phyloP scores from a whole-genome alignment of 768 basidiomycete species.

The Lentinula boryana region DNA sequence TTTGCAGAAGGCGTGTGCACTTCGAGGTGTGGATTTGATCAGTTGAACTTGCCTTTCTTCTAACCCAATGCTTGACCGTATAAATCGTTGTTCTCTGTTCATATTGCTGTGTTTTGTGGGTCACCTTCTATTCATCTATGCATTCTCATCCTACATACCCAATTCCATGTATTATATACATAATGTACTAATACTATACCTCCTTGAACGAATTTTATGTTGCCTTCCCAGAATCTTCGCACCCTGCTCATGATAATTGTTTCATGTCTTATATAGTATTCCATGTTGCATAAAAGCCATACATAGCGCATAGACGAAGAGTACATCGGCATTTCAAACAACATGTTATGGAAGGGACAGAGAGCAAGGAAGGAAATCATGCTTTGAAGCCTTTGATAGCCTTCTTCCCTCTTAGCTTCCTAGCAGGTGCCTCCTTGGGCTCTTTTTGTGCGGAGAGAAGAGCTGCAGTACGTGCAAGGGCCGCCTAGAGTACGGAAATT shows the following conservation, averaged over 20 bases:
- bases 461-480: slow-evolving; percentile 72
- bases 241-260: background rate
- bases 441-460: slow-evolving; percentile 64
- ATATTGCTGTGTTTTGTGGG: no score
- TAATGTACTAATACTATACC: no score
- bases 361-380: background rate
- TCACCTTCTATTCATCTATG: no score
- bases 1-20: slow-evolving; percentile 11
- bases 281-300: background rate
- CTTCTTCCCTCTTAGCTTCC: slow-evolving; percentile 74
- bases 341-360: background rate
- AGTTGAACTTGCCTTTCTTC: background rate
- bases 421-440: slow-evolving; percentile 59
- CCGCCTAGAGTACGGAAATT: slow-evolving; percentile 39
- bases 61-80: background rate
- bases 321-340: background rate
- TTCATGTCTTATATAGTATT: background rate
- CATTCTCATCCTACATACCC: no score
- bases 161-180: no score
- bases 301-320: background rate
- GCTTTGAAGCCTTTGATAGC: slow-evolving; percentile 14
- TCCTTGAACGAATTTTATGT: no score
- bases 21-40: slow-evolving; percentile 14
- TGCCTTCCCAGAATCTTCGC: no score
- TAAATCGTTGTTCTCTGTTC: background rate